These are phyloP conservation scores for Oryza longistaminata DNA, from an alignment of 176 grass and related monocot genomes.

Conservation along the genomic window DNA sequence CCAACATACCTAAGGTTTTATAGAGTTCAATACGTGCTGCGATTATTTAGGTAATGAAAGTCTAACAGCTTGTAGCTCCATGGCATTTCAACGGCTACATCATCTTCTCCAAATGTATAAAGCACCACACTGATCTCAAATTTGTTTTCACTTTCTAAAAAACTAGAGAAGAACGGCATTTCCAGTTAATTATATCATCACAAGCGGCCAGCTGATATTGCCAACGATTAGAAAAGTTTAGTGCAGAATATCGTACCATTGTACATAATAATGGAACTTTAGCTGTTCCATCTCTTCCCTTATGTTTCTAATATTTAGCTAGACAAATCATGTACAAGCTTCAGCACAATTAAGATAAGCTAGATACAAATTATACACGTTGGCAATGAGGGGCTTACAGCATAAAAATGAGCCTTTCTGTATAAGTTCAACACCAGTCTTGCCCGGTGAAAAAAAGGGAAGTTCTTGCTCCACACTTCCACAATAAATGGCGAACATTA, in stretches of 20 bases:
- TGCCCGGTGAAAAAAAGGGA: slow-evolving; percentile 3
- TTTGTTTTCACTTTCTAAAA: not conserved
- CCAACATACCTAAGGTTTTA: no score
- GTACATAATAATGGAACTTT: not conserved
- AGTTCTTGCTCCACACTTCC: slow-evolving; percentile 22
- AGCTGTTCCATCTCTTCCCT: not conserved
- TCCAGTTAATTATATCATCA: not conserved
- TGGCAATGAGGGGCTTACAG: not conserved
- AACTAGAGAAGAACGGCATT: not conserved
- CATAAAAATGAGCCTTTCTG: not conserved
- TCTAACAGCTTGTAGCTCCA: not conserved
- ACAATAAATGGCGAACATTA: slow-evolving; percentile 17
- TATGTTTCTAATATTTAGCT: slow-evolving; percentile 4
- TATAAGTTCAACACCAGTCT: not conserved
- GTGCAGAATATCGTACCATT: not conserved
- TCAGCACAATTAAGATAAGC: not conserved
- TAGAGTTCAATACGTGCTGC: not conserved
- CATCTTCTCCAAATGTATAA: not conserved
- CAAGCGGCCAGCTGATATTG: not conserved
- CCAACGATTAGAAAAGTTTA: not conserved
- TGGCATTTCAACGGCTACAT: no score
- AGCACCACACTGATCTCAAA: not conserved
- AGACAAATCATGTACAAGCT: slow-evolving; percentile 37
- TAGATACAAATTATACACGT: slow-evolving; percentile 6
- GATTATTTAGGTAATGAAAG: not conserved